phyloP scores from a whole-genome alignment of 257 asterid genomes.

The Buddleja alternifolia region DNA sequence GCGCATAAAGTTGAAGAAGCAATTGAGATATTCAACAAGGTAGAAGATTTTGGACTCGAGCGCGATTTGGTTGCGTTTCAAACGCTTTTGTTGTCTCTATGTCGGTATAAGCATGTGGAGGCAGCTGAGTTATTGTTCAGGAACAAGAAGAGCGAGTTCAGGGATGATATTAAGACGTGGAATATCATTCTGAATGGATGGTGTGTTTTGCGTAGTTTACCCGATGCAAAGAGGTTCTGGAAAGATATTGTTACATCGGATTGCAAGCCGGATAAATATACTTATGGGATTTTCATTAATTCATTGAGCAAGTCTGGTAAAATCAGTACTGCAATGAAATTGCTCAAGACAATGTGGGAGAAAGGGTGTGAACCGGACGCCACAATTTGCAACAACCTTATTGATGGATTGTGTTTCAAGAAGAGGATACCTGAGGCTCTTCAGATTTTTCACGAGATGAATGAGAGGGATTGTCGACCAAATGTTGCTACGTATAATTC shows the following conservation, averaged over 20 bases:
- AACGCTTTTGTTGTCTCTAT: slow-evolving; percentile 68
- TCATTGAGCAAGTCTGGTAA: slow-evolving; percentile 70
- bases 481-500: slow-evolving; percentile 68
- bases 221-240: slow-evolving; percentile 85
- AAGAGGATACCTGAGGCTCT: slow-evolving; percentile 85
- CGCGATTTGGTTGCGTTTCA: slow-evolving; percentile 69
- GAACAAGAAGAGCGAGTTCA: slow-evolving; percentile 43
- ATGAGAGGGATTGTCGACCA: slow-evolving; percentile 48
- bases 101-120: slow-evolving; percentile 82
- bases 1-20: slow-evolving; percentile 78
- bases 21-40: slow-evolving; percentile 48
- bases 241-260: slow-evolving; percentile 59
- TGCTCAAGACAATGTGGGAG: slow-evolving; percentile 76
- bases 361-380: slow-evolving; percentile 65
- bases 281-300: slow-evolving; percentile 71
- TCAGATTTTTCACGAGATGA: slow-evolving; percentile 57
- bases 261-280: slow-evolving; percentile 59
- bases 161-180: slow-evolving; percentile 65
- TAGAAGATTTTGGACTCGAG: slow-evolving; percentile 51
- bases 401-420: slow-evolving; percentile 89
- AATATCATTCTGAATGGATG: slow-evolving; percentile 83
- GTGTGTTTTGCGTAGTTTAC: slow-evolving; percentile 78
- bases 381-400: slow-evolving; percentile 69
- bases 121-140: slow-evolving; percentile 69
- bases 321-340: slow-evolving; percentile 53